phyloP scores from a whole-genome alignment of 768 basidiomycete species.

The Leccinum subtestaceum region DNA sequence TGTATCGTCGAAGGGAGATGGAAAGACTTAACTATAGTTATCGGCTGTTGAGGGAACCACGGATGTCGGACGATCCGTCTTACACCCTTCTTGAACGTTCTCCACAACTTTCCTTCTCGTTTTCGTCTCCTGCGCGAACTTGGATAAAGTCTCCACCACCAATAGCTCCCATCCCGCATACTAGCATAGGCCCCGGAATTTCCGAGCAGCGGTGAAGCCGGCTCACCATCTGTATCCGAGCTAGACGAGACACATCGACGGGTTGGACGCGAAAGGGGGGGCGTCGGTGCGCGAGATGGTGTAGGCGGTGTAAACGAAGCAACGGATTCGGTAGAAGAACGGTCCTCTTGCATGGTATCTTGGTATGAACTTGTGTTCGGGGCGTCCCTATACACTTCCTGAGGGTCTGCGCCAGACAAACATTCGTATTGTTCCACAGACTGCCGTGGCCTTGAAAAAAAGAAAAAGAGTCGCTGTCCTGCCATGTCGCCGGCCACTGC shows the following conservation, averaged over 20 bases:
- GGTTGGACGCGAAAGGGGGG: constrained; percentile 52
- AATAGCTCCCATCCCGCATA: constrained; percentile 45
- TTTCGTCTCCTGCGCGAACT: constrained; percentile 50
- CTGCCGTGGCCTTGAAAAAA: constrained; percentile 15
- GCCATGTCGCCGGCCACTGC: constrained; percentile 16
- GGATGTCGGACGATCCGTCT: constrained; percentile 64
- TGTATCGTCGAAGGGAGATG: background rate
- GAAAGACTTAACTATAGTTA: constrained; percentile 64
- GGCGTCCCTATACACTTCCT: constrained; percentile 30
- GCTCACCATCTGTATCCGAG: constrained; percentile 65
- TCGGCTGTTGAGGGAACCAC: constrained; percentile 74
- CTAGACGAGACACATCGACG: constrained; percentile 50
- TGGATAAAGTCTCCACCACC: constrained; percentile 52
- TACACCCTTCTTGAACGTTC: constrained; percentile 53
- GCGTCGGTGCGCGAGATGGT: constrained; percentile 62
- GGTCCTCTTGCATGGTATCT: constrained; percentile 20
- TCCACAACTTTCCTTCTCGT: constrained; percentile 44
- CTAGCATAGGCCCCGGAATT: constrained; percentile 27
- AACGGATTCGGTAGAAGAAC: constrained; percentile 29
- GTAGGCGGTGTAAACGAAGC: constrained; percentile 46
- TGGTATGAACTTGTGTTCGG: constrained; percentile 21
- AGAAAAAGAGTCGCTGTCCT: constrained; percentile 7
- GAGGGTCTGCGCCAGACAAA: constrained; percentile 44
- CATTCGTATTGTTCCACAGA: constrained; percentile 43
- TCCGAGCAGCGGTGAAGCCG: constrained; percentile 45